Evolutionary conservation across 2,329 filamentous ascomycete species (phyloP).

Genomic region (Rhinocladiella mackenziei): DNA sequence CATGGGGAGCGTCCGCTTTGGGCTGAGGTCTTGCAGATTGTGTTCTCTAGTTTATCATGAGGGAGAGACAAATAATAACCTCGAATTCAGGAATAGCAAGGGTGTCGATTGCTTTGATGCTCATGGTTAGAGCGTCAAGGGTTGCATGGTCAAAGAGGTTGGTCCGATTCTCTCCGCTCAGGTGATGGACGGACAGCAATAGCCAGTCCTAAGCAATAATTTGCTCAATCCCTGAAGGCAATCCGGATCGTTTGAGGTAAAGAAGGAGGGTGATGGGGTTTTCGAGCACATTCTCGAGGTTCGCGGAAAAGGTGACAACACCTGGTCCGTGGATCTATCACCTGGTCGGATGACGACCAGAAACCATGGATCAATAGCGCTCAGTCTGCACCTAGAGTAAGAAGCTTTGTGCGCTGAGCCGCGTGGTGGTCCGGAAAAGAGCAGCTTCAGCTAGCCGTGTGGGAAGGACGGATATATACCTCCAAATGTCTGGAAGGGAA

Average conservation of each 20-base stretch:
- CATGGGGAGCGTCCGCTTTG: conserved; percentile 12
- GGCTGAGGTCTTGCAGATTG: conserved; percentile 11
- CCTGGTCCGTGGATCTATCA: conserved; percentile 2
- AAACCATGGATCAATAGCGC: conserved; percentile 6
- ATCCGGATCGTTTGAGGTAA: conserved; percentile 11
- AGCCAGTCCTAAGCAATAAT: conserved; percentile 18
- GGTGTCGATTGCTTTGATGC: conserved; percentile 16
- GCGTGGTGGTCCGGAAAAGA: conserved; percentile 17
- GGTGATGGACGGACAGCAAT: conserved; percentile 18
- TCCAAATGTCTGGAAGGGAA: conserved; percentile 17
- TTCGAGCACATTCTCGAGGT: conserved; percentile 18
- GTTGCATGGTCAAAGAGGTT: conserved; percentile 19
- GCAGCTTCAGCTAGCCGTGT: conserved; percentile 19
- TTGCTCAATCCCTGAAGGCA: conserved; percentile 15
- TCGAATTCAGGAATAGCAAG: conserved; percentile 14
- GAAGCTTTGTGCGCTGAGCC: conserved; percentile 22
- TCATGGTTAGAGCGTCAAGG: conserved; percentile 8
- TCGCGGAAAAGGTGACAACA: conserved; percentile 20
- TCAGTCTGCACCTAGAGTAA: conserved; percentile 14
- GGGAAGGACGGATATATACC: conserved; percentile 14
- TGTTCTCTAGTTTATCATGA: conserved; percentile 19
- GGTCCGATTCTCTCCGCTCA: conserved; percentile 21
- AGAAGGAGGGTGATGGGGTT: conserved; percentile 15
- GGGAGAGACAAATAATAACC: conserved; percentile 19
- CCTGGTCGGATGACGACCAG: neutral